Evolutionary conservation across 2,329 filamentous ascomycete species (phyloP), one percentile per base, ranked within the genome.

Genomic region (Pseudogymnoascus sp.): DNA sequence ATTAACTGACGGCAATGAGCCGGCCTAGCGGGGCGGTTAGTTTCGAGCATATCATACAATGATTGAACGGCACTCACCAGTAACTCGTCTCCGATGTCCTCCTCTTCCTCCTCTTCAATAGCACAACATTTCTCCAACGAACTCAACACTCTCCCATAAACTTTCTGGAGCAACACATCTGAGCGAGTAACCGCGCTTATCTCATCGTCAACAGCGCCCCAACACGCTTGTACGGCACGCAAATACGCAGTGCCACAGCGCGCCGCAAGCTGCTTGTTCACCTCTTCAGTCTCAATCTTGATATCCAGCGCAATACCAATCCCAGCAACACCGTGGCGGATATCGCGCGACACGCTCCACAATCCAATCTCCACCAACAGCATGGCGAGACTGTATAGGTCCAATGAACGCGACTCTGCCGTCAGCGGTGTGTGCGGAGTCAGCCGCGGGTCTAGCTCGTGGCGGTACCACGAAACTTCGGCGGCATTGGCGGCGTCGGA

Each of bases 311-410:
- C 37, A 37, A 60, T 37, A 61, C 31, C 28, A 40, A 62, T 62
- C 12, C 67, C 60, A 25, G 67, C 63, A n/a, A 62, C 65, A 12
- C 62, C 65, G 18, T 70, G 68, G 62, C 72, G 70, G 38, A 74
- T 68, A 35, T 73, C 70, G 0, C 66, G 75, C 14, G 91, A 78
- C 10, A 84, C 86, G 3, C 83, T 84, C 90, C 90, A 93, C 7
- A 92, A 75, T 5, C 90, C 90, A 62, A 92, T 84, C 5, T 90
- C 90, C 2, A 92, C 77, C 0, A 93, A 79, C 3, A 91, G 76
- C 76, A 91, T 83, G 16, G 88, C 88, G 1, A 93, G 78, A 5
- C 88, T 86, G 71, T 91, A 91, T 1, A 92, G 76, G 65, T 92
- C 90, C 33, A 85, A 76, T 0, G 83, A 80, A 40, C 84, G 82